phyloP scores from a whole-genome alignment of 371 early-diverging fungal species.

The Smittium culicis region DNA sequence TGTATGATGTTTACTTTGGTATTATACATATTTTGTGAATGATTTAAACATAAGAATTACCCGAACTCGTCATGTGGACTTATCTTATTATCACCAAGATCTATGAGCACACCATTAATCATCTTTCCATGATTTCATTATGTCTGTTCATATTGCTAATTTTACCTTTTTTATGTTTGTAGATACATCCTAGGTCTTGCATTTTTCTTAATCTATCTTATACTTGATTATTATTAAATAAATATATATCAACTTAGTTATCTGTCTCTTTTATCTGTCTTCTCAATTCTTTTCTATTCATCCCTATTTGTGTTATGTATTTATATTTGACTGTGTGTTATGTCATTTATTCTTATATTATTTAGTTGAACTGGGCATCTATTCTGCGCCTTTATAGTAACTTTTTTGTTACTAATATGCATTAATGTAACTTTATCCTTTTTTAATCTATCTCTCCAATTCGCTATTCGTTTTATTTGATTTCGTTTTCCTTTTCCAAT shows the following conservation, averaged over 20 bases:
- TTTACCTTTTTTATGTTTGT: not conserved
- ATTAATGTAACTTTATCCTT: not conserved
- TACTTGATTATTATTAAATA: not conserved
- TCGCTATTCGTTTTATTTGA: too few relatives aligned
- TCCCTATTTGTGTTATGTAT: not conserved
- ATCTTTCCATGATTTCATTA: not conserved
- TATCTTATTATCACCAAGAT: slow-evolving; percentile 1
- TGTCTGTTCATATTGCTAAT: not conserved
- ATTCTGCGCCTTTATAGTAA: not conserved
- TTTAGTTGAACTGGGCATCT: not conserved
- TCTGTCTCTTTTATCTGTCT: not conserved
- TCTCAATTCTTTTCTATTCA: not conserved
- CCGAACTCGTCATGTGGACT: not conserved
- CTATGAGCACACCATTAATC: not conserved
- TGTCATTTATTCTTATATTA: not conserved
- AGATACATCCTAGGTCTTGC: too few relatives aligned
- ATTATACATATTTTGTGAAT: not conserved
- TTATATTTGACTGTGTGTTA: not conserved
- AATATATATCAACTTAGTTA: not conserved
- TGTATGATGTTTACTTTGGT: not conserved
- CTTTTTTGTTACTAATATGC: not conserved
- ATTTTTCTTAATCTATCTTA: not conserved
- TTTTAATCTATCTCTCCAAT: not conserved
- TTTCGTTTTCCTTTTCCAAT: too few relatives aligned
- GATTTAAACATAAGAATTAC: not conserved